Base-by-base conservation (phyloP, 2,329 filamentous ascomycete genomes). In the Colletotrichum tamarilloi region DNA sequence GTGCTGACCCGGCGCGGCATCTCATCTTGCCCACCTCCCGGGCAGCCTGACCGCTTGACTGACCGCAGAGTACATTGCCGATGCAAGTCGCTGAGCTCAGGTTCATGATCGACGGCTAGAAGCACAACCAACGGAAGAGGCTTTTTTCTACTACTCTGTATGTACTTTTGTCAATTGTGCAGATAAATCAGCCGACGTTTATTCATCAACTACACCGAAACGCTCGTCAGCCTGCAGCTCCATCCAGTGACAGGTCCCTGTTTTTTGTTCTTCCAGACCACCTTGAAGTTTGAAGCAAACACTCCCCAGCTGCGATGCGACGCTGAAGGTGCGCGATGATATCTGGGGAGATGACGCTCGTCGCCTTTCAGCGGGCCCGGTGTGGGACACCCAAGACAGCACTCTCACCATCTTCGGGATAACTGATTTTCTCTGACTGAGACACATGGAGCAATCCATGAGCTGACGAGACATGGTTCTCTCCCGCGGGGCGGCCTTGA, bases 1-100 rank as follows among this genome's bases (percentile, higher is more conserved):
- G 59, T 70, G 70, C 67, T 70, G 60, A 63, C 70, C 70, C 66
- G 67, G 46, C 70, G 70, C 67, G 67, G 60, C 70, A 70, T 70
- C 70, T 57, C 60, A 70, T 70, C 70, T 68, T 22, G 8, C 30
- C 46, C 26, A 49, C n/a, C 57, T 30, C 28, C 12, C 28, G 42
- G 28, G n/a, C 52, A 38, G 56, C 26, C 42, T 26, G 46, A 57
- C 9, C 24, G 35, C n/a, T 30, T 26, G 59, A 62, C 24, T 42
- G 60, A 24, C 28, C 30, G 52, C 52, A 24, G 46, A 53, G 46
- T 64, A 28, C 56, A 28, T 55, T 38, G 28, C 7, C 64, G 35
- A 68, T 26, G 49, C 64, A 52, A 16, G 26, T 38, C 52, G 16
- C 49, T 63, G n/a, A 32, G 38, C 35, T 55, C 53, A 56, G 8